Evolutionary conservation across 768 basidiomycete genomes (phyloP).

Genomic region (Rhodosporidiobolus odoratus): DNA sequence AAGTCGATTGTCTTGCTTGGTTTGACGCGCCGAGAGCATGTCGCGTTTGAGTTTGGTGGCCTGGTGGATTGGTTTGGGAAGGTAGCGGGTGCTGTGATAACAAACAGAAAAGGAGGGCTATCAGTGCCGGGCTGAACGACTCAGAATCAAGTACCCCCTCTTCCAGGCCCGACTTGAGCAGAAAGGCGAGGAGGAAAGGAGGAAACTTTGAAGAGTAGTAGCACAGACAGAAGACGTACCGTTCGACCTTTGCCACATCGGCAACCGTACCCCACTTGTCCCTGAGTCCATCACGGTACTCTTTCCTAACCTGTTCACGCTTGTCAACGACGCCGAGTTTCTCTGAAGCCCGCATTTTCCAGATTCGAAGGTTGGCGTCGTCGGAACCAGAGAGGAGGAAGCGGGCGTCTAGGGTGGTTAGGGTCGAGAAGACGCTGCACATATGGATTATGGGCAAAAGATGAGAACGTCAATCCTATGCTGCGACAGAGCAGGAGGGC

Average conservation of each 20-base stretch:
- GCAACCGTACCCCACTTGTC: slow-evolving; percentile 81
- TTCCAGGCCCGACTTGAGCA: too few relatives aligned
- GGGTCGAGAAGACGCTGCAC: slow-evolving; percentile 73
- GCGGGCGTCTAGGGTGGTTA: slow-evolving; percentile 83
- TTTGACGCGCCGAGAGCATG: slow-evolving; percentile 80
- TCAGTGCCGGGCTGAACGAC: too few relatives aligned
- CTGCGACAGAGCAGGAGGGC: background rate
- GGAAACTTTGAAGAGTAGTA: too few relatives aligned
- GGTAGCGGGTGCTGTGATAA: slow-evolving; percentile 64
- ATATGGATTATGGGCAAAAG: background rate
- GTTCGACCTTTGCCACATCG: slow-evolving; percentile 71
- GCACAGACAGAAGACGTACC: slow-evolving; percentile 53
- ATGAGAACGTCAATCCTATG: background rate
- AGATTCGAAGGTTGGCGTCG: slow-evolving; percentile 43
- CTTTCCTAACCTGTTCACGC: slow-evolving; percentile 81
- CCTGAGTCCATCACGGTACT: slow-evolving; percentile 82
- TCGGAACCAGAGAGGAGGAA: slow-evolving; percentile 43
- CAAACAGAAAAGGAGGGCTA: slow-evolving; percentile 7
- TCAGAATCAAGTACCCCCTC: too few relatives aligned
- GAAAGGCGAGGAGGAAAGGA: background rate
- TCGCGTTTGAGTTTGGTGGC: slow-evolving; percentile 80
- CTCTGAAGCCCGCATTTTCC: slow-evolving; percentile 70
- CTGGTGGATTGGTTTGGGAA: slow-evolving; percentile 86
- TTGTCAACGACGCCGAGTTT: slow-evolving; percentile 86
- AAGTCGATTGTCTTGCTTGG: slow-evolving; percentile 88